Percentiles rank a stretch among this genome's conserved stretches.
Evolutionary conservation across 441 rosid species (phyloP).

Genomic region (Macaranga tanarius): DNA sequence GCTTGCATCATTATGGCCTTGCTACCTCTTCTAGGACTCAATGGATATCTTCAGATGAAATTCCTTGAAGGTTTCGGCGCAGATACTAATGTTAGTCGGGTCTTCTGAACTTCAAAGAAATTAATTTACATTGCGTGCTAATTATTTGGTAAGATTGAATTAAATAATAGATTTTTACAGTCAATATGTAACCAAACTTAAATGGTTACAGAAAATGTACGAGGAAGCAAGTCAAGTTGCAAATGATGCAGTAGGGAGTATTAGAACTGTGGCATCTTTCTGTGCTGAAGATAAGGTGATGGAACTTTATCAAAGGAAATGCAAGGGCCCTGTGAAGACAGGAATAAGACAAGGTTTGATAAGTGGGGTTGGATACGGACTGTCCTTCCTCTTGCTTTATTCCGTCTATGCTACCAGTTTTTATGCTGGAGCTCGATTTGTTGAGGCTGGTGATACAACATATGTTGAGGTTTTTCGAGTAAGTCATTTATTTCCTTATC

Average conservation of each 20-base stretch:
- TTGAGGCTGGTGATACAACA: conserved; percentile 45
- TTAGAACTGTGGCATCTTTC: conserved; percentile 78
- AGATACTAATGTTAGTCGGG: conserved; percentile 49
- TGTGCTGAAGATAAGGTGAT: conserved; percentile 72
- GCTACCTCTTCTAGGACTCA: conserved; percentile 54
- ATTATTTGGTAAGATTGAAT: no score
- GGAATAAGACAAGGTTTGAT: conserved; percentile 61
- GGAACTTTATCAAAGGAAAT: conserved; percentile 51
- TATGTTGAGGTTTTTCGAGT: conserved; percentile 59
- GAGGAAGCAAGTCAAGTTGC: conserved; percentile 86
- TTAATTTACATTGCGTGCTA: no score
- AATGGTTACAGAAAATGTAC: conserved; percentile 51
- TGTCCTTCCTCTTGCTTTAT: conserved; percentile 53
- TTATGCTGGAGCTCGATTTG: conserved; percentile 67
- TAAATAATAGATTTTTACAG: background rate
- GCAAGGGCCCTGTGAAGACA: conserved; percentile 53
- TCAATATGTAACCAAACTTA: background rate
- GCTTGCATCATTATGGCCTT: conserved; percentile 51
- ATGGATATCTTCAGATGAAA: conserved; percentile 53
- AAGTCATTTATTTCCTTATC: background rate
- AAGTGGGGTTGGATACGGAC: conserved; percentile 61
- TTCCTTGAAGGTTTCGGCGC: conserved; percentile 68
- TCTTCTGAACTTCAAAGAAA: background rate
- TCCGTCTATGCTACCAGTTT: conserved; percentile 54
- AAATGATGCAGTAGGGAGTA: conserved; percentile 72